Percentiles rank a stretch among this genome's conserved stretches.
Evolutionary conservation across 2,329 filamentous ascomycete genomes (phyloP).

Genomic region (Pseudophaeomoniella oleicola): DNA sequence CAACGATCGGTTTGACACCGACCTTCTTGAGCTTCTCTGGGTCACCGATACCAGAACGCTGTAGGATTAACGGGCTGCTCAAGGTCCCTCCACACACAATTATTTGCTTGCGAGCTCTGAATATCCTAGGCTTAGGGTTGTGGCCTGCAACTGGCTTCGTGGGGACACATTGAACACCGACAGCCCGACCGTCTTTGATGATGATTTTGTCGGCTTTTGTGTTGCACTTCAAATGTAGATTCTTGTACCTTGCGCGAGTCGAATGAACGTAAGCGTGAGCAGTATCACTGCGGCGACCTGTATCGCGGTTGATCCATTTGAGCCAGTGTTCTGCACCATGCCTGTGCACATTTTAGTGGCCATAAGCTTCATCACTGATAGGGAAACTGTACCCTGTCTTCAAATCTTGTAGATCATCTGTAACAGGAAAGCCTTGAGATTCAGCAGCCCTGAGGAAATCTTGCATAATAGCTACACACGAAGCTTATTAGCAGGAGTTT

Average conservation of each 20-base stretch:
- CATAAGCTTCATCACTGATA: constrained; percentile 1
- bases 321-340: constrained; percentile 70
- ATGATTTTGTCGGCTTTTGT: constrained; percentile 68
- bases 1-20: constrained; percentile 54
- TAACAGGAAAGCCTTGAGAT: constrained; percentile 58
- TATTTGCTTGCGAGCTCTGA: constrained; percentile 58
- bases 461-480: constrained; percentile 59
- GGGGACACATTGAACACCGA: constrained; percentile 54
- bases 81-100: constrained; percentile 60
- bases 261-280: constrained; percentile 68
- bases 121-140: constrained; percentile 36
- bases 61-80: constrained; percentile 59
- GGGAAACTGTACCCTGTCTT: constrained; percentile 20
- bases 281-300: constrained; percentile 58
- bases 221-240: constrained; percentile 58
- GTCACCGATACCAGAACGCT: constrained; percentile 61
- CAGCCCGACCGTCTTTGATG: constrained; percentile 56
- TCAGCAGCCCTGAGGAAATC: constrained; percentile 63
- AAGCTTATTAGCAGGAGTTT: too few relatives aligned
- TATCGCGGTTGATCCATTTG: constrained; percentile 63
- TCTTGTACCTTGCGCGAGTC: constrained; percentile 54
- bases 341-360: constrained; percentile 8
- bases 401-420: constrained; percentile 64
- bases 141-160: constrained; percentile 53
- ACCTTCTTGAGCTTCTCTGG: constrained; percentile 54